Evolutionary conservation across 192 early-diverging fungal species (phyloP).

Genomic region (Backusella parvicylindrica): DNA sequence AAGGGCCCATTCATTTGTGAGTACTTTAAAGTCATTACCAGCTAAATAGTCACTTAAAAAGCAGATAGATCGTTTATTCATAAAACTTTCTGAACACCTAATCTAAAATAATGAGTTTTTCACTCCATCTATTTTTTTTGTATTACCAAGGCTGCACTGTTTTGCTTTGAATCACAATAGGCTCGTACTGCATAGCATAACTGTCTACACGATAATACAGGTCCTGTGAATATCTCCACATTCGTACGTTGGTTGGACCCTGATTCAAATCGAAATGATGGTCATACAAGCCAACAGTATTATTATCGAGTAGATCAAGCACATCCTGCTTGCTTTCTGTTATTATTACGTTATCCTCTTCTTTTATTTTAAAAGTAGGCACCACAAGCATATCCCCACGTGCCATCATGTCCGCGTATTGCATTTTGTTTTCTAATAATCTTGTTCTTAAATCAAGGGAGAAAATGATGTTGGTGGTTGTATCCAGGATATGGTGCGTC

Average conservation of each 20-base stretch:
- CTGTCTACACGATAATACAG: slow-evolving; percentile 40
- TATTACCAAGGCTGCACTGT: slow-evolving; percentile 40
- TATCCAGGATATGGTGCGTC: slow-evolving; percentile 42
- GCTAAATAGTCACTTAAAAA: slow-evolving; percentile 46
- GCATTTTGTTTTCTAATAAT: slow-evolving; percentile 29
- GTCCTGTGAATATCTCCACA: slow-evolving; percentile 34
- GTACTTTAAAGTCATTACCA: slow-evolving; percentile 53
- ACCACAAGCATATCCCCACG: slow-evolving; percentile 51
- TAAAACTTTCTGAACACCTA: slow-evolving; percentile 52
- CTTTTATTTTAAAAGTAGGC: slow-evolving; percentile 39
- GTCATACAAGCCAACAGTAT: slow-evolving; percentile 39
- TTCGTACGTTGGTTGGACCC: slow-evolving; percentile 42
- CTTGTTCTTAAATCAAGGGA: slow-evolving; percentile 33
- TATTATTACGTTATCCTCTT: neutral
- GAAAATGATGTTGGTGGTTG: slow-evolving; percentile 39
- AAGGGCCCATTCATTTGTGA: slow-evolving; percentile 43
- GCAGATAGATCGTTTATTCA: slow-evolving; percentile 49
- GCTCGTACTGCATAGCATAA: slow-evolving; percentile 53
- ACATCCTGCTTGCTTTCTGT: slow-evolving; percentile 32
- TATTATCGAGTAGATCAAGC: slow-evolving; percentile 19
- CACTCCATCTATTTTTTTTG: neutral
- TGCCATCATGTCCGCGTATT: slow-evolving; percentile 31
- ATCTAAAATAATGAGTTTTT: neutral
- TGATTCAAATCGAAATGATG: slow-evolving; percentile 47
- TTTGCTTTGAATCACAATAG: slow-evolving; percentile 48